phyloP scores from a whole-genome alignment of 2,329 filamentous ascomycete genomes.

The Remersonia thermophila region DNA sequence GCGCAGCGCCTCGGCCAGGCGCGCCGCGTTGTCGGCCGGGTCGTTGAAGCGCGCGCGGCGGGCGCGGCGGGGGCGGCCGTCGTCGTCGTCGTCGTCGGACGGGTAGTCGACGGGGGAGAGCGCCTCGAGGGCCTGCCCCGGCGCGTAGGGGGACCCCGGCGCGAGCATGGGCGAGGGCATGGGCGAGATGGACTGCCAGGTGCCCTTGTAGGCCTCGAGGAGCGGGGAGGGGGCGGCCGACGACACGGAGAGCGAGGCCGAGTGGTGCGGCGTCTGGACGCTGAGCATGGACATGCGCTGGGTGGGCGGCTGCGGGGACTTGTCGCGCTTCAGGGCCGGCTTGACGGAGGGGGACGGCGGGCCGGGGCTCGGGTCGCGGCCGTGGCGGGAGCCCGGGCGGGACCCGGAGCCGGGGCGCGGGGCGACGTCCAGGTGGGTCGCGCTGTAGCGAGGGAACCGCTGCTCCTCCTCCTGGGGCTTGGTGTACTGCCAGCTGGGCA shows the following conservation, averaged over 20 bases:
- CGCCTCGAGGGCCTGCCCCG: conserved; percentile 30
- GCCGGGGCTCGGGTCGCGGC: conserved; percentile 12
- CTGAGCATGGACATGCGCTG: conserved; percentile 40
- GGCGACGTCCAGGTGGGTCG: conserved; percentile 8
- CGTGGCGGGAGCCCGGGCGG: not conserved
- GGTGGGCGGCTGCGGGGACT: conserved; percentile 36
- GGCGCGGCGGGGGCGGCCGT: conserved; percentile 33
- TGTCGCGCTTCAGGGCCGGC: conserved; percentile 24
- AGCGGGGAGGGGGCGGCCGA: conserved; percentile 67
- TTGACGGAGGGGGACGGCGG: conserved; percentile 22
- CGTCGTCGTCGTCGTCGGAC: conserved; percentile 34
- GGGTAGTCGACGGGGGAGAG: conserved; percentile 33
- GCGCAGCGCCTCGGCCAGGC: conserved; percentile 63
- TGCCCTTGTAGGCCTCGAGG: conserved; percentile 83
- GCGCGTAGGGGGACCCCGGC: conserved; percentile 25
- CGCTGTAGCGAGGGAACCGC: conserved; percentile 11
- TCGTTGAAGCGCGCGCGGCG: conserved; percentile 73
- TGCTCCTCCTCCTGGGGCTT: conserved; percentile 17
- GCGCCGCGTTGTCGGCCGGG: conserved; percentile 62
- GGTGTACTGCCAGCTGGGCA: no score
- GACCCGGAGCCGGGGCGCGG: conserved; percentile 13
- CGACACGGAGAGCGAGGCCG: conserved; percentile 32
- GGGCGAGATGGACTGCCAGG: conserved; percentile 86
- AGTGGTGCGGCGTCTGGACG: conserved; percentile 35
- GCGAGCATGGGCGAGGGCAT: conserved; percentile 75